Base-by-base conservation (phyloP, 2,329 filamentous ascomycete genomes). In the Geosmithia flava region DNA sequence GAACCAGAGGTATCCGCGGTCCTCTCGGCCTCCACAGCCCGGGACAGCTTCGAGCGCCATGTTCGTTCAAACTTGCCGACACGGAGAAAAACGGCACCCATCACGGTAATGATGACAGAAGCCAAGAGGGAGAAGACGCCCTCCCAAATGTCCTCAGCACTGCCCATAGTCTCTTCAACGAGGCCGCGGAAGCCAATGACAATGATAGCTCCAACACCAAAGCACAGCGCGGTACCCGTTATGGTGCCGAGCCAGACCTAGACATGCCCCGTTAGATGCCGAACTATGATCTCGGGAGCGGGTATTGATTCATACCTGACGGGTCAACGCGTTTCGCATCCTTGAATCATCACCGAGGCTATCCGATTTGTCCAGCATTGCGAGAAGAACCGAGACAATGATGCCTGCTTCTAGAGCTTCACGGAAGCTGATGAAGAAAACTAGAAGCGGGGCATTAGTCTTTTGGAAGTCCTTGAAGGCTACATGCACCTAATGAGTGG, bases 341-440 rank as follows among this genome's bases (percentile, higher is more conserved):
- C 61, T 64, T 65, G 87, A 80, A 51, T 70, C 63, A 44, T 77
- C 69, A 3, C 78, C 75, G 1, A 76, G 76, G 50, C 65, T 67
- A 44, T 89, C 72, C 2, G 81, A 83, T 61, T 88, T 83, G 62
- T 87, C 88, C 50, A 89, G 67, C 60, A 88, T 89, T 37, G 87
- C 80, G 41, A 95, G 76, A 33, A 95, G 71, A n/a, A 95, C 84
- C 0, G 88, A 91, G 53, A 94, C 80, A 56, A 95, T 86, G 59
- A 95, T 88, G 58, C 78, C 82, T 1, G 84, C 85, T 70, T 95
- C 88, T 45, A 95, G 70, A 42, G 81, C 80, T 68, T 95, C 89
- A 59, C 89, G 81, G 62, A 95, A 93, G 67, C 87, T 82, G 62
- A 95, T 86, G 69, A 95, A 90, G 70, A 95, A 95, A 48, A 95